phyloP scores from a whole-genome alignment of 257 asterid species.

The Plantago elongata region DNA sequence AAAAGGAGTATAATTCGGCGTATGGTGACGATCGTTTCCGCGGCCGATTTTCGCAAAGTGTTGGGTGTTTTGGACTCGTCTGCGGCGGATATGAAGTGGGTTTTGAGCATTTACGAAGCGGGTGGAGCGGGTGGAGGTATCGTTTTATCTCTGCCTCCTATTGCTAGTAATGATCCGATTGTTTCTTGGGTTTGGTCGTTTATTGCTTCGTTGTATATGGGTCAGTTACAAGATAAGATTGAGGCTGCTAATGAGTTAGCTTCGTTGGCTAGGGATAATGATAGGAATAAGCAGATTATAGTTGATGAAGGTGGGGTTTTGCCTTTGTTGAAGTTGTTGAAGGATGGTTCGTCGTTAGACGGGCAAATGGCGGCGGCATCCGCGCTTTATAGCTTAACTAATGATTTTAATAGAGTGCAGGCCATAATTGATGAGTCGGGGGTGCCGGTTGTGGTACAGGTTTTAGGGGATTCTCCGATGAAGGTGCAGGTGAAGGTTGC shows the following conservation, averaged over 20 bases:
- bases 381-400: conserved; percentile 45
- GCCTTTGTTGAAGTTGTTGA: conserved; percentile 59
- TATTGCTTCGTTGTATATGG: conserved; percentile 60
- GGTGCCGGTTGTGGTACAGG: conserved; percentile 55
- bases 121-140: conserved; percentile 72
- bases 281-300: conserved; percentile 74
- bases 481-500: conserved; percentile 62
- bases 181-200: conserved; percentile 82
- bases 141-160: conserved; percentile 63
- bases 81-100: conserved; percentile 70
- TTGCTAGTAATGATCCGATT: conserved; percentile 82
- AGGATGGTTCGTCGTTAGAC: conserved; percentile 53
- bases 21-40: conserved; percentile 57
- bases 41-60: conserved; percentile 67
- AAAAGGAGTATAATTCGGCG: conserved; percentile 55
- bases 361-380: conserved; percentile 65
- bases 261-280: conserved; percentile 69
- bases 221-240: conserved; percentile 45
- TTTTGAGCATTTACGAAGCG: conserved; percentile 48
- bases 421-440: conserved; percentile 49
- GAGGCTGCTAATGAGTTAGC: conserved; percentile 74
- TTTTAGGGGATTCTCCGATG: conserved; percentile 55
- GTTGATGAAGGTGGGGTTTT: conserved; percentile 73
- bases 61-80: conserved; percentile 49
- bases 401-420: conserved; percentile 51